Base-by-base conservation (phyloP, 1,139 yeast genomes). In the Kurtzmaniella quercitrusa region DNA sequence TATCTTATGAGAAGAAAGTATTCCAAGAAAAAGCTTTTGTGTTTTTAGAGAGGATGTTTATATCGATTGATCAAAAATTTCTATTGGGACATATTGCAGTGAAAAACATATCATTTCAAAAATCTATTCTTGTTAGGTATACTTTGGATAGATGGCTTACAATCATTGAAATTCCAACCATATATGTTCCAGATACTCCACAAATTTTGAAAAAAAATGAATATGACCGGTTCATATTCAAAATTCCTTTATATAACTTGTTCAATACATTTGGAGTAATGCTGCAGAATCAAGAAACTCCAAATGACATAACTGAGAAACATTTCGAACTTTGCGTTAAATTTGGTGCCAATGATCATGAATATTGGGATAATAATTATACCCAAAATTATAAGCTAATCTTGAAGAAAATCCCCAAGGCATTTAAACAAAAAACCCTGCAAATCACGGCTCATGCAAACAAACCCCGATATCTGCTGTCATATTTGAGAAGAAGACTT, bases 361-460 rank as follows among this genome's bases (percentile, higher is more conserved):
- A 83, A 52, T 78, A 58, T 57, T 89, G 96, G 95, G 96, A 88
- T 62, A 88, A 86, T 64, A 88, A 89, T 61, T 50, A 63, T 34
- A 59, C 57, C 40, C 60, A 65, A 43, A 88, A 88, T 62, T 88
- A 85, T 62, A 70, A 69, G 41, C 69, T 87, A 23, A 65, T 65
- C 42, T 67, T 85, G 45, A 65, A 56, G 15, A 67, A 66, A 47
- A 46, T 53, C 15, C 38, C 31, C 4, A 37, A 25, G 21, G 40
- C 34, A 25, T 31, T 41, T 25, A 33, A 41, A 12, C 40, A 44
- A 34, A 29, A 46, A 3, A 15, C 52, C 49, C 41, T 59, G 38
- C 54, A 52, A 40, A 51, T 49, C 7, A 65, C 63, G 42, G 45
- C 50, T 14, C 18, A 31, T 15, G 11, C 18, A 31, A 49, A 40